These are phyloP conservation scores for Vigna nakashimae DNA, from an alignment of 306 rosid genomes.

Conservation along the genomic window DNA sequence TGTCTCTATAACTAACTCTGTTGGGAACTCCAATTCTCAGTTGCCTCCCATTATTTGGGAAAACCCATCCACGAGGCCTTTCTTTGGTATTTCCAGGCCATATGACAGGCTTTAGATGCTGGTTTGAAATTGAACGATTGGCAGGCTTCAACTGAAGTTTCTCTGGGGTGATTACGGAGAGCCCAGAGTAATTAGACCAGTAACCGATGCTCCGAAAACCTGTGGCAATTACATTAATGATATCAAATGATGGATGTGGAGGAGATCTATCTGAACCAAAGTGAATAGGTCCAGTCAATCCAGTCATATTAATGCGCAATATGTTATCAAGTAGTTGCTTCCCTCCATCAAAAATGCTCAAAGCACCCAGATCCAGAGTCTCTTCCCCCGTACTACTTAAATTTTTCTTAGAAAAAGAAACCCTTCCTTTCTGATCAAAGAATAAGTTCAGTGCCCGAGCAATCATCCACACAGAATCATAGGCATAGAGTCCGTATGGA, in stretches of 20 bases:
- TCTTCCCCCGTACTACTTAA: conserved; percentile 40
- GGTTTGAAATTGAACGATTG: conserved; percentile 57
- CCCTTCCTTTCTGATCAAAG: conserved; percentile 62
- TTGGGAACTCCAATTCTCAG: conserved; percentile 76
- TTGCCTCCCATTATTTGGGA: conserved; percentile 72
- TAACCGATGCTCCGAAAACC: conserved; percentile 68
- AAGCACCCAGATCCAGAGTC: conserved; percentile 56
- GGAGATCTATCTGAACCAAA: conserved; percentile 60
- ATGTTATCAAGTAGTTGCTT: conserved; percentile 57
- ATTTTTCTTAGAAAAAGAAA: conserved; percentile 66
- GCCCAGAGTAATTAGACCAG: conserved; percentile 84
- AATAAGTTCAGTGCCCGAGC: conserved; percentile 68
- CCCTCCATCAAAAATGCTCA: conserved; percentile 75
- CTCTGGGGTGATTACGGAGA: conserved; percentile 67
- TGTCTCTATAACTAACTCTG: conserved; percentile 63
- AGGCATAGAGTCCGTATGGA: conserved; percentile 69
- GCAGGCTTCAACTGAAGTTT: conserved; percentile 55
- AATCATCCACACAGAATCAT: conserved; percentile 80
- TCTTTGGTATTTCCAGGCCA: conserved; percentile 78
- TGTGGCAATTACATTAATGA: conserved; percentile 62
- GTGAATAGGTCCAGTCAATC: conserved; percentile 65
- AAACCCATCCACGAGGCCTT: conserved; percentile 88
- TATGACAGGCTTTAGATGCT: conserved; percentile 48
- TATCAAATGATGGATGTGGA: conserved; percentile 66
- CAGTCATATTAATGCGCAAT: conserved; percentile 63